Evolutionary conservation across 495 filamentous ascomycete genomes (phyloP).

Genomic region (Evansstolkia leycettana): DNA sequence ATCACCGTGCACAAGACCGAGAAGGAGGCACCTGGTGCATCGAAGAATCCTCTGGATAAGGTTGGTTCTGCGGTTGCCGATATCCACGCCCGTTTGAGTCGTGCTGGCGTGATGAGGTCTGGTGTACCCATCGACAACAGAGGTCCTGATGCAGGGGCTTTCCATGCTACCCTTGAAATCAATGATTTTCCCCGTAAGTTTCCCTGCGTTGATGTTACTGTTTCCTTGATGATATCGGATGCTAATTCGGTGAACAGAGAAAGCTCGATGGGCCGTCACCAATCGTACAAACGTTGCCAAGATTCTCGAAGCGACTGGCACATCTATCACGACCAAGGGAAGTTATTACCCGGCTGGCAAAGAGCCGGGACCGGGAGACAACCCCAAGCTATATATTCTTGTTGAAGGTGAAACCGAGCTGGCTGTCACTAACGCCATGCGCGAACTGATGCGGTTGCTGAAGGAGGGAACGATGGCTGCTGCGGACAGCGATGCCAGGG

Average conservation of each 20-base stretch:
- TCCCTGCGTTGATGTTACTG: background rate
- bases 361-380: constrained; percentile 56
- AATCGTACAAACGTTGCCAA: constrained; percentile 98
- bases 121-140: constrained; percentile 98
- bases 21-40: constrained; percentile 31
- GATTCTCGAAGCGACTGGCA: constrained; percentile 89
- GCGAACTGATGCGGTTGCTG: constrained; percentile 74
- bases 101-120: constrained; percentile 71
- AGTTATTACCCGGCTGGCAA: constrained; percentile 78
- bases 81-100: constrained; percentile 77
- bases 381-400: constrained; percentile 90
- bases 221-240: background rate
- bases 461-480: constrained; percentile 90
- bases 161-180: constrained; percentile 96
- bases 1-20: constrained; percentile 73
- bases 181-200: constrained; percentile 90
- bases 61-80: constrained; percentile 74
- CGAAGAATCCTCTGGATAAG: constrained; percentile 67
- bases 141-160: constrained; percentile 91
- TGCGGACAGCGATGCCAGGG: constrained; percentile 69
- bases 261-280: constrained; percentile 97
- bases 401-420: constrained; percentile 96
- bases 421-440: constrained; percentile 82
- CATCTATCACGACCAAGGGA: constrained; percentile 95
- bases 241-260: constrained; percentile 41